Conservation (phyloP, 148 eudicot species). For the Nepenthes mirabilis region DNA sequence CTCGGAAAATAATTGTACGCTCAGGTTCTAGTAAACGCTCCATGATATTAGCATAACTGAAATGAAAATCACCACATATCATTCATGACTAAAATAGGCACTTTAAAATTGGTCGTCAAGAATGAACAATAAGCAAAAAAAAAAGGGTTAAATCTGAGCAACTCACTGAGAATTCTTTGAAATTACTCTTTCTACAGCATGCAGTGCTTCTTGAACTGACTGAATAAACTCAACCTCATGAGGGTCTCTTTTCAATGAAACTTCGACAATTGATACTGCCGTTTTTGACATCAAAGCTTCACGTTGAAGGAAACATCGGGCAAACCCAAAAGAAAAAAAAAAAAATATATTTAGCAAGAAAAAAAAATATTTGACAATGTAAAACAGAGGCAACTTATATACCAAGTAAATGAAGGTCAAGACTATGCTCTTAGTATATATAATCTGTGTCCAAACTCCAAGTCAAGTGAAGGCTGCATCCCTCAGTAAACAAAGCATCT, state of each 20-base stretch:
- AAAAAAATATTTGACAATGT: not conserved
- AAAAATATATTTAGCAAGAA: not conserved
- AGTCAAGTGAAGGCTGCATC: too few species aligned
- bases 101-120: not conserved
- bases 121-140: not conserved
- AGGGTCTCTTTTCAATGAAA: constrained; percentile 91
- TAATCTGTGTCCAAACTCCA: too few species aligned
- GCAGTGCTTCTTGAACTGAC: constrained; percentile 79
- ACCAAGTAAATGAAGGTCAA: too few species aligned
- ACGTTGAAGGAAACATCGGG: constrained; percentile 12
- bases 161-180: constrained; percentile 86
- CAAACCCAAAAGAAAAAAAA: not conserved
- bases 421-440: too few species aligned
- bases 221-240: constrained; percentile 93
- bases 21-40: constrained; percentile 97
- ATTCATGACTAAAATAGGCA: constrained; percentile 9
- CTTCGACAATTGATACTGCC: constrained; percentile 96
- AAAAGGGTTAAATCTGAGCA: constrained; percentile 1
- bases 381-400: not conserved
- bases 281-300: constrained; percentile 95
- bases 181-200: constrained; percentile 89
- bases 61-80: constrained; percentile 13
- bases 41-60: constrained; percentile 86
- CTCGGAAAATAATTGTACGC: constrained; percentile 80
- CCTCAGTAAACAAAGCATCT: too few species aligned